Evolutionary conservation across 208 protist species (phyloP), one percentile per base, ranked within the genome.

Genomic region (Trypanosoma conorhini): DNA sequence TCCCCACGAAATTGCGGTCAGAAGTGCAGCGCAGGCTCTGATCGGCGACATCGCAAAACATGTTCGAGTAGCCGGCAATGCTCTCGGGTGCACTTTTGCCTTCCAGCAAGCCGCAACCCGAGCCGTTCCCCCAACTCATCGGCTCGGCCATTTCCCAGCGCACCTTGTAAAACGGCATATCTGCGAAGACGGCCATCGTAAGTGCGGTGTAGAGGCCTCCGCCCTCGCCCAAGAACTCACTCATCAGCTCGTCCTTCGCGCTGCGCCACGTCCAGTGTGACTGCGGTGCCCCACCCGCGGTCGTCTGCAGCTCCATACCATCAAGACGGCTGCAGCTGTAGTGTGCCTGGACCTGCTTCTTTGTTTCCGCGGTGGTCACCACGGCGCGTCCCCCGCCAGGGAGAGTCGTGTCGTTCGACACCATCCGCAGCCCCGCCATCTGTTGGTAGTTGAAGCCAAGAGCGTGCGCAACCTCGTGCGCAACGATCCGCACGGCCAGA

Each of bases 281-380:
- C 35, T 38, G 46, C 7, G 33, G 74, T 0, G 81, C 81, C 24
- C 76, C 81, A 0, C 2, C 44, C 19, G 52, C 64, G 33, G 42
- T 69, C 57, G 72, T 65, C 52, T 78, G 58, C 15, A 81, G 64
- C 71, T 81, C 77, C 70, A 77, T 76, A 21, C 70, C 76, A 5
- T 38, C 26, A 0, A 51, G 2, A 21, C 30, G 31, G 26, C 22
- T 4, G 44, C 72, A 77, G 40, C 28, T 60, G 56, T 56, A 81
- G 46, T 78, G 72, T 15, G 67, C 28, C 19, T 60, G 46, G 2
- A 54, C 66, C 24, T 33, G 17, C 24, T 52, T 8, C 31, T 61
- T 17, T 5, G 66, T 72, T 10, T 40, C 64, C 7, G 60, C 19
- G 21, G 61, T 64, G 7, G 26, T 65, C 8, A 80, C 46, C 38